These are phyloP conservation scores for Populus ilicifolia DNA, from an alignment of 345 rosid species.

Conservation along the genomic window DNA sequence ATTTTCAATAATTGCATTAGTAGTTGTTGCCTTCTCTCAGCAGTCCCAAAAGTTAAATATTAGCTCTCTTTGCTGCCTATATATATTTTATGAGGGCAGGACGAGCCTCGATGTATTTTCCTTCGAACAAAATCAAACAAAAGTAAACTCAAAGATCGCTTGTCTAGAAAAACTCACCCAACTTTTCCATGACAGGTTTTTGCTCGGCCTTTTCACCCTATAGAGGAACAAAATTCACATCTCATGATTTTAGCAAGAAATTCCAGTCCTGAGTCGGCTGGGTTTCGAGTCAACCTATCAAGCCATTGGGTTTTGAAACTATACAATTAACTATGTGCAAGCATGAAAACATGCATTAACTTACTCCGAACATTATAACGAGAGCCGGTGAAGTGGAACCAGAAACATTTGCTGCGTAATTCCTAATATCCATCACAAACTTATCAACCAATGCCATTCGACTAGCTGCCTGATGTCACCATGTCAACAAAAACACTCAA, in stretches of 20 bases:
- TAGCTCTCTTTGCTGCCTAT: neutral
- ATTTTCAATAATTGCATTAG: too few species aligned
- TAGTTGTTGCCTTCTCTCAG: neutral
- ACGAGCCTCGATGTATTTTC: neutral
- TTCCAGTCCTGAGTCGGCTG: neutral
- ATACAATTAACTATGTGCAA: neutral
- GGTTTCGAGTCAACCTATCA: too few species aligned
- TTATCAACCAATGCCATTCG: constrained; percentile 37
- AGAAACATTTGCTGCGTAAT: constrained; percentile 45
- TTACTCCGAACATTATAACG: constrained; percentile 70
- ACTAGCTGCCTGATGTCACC: constrained; percentile 34
- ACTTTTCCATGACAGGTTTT: constrained; percentile 46
- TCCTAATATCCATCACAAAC: constrained; percentile 58
- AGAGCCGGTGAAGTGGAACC: constrained; percentile 52
- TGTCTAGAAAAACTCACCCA: constrained; percentile 46
- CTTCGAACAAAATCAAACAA: too few species aligned
- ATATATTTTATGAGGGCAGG: neutral
- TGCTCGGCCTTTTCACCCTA: constrained; percentile 43
- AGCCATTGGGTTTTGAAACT: too few species aligned
- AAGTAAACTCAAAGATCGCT: neutral
- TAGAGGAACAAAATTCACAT: constrained; percentile 16
- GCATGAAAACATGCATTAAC: constrained; percentile 16
- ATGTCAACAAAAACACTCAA: neutral
- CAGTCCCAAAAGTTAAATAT: neutral
- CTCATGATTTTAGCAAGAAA: constrained; percentile 6